These are phyloP conservation scores for Panicum virgatum DNA, from an alignment of 202 grass and related monocot species.

Conservation along the genomic window DNA sequence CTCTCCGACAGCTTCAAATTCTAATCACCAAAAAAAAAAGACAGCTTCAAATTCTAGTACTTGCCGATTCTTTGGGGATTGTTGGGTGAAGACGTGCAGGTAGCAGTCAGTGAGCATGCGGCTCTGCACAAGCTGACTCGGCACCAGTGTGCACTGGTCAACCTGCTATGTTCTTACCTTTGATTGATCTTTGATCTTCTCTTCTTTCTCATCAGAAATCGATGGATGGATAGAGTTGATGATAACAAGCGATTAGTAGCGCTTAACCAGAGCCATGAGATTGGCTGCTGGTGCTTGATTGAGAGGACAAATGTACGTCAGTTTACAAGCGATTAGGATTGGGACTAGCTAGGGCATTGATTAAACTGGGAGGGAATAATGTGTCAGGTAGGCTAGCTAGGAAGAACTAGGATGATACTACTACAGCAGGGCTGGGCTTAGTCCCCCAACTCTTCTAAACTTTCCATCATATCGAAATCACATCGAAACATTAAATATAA, in stretches of 20 bases:
- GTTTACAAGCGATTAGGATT: neutral
- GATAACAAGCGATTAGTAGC: neutral
- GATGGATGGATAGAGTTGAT: neutral
- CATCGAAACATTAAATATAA: too few relatives aligned
- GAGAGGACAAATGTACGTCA: neutral
- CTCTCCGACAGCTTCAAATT: constrained; percentile 4
- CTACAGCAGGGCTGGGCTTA: too few relatives aligned
- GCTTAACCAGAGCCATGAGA: neutral
- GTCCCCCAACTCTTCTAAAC: too few relatives aligned
- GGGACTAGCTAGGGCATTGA: neutral
- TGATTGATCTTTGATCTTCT: neutral
- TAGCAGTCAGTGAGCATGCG: neutral
- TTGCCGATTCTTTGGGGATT: neutral
- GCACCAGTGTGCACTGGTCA: neutral
- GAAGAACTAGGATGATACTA: neutral
- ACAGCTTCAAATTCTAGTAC: too few relatives aligned
- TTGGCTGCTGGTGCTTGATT: neutral
- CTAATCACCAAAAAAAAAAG: neutral
- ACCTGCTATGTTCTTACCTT: neutral
- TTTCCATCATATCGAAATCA: too few relatives aligned
- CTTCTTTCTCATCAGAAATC: neutral
- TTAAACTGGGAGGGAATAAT: neutral
- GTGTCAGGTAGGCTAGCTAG: neutral
- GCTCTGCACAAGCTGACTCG: neutral
- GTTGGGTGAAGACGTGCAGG: neutral